These are phyloP conservation scores for Agaricus blazei DNA, from an alignment of 768 basidiomycete species.

Conservation along the genomic window DNA sequence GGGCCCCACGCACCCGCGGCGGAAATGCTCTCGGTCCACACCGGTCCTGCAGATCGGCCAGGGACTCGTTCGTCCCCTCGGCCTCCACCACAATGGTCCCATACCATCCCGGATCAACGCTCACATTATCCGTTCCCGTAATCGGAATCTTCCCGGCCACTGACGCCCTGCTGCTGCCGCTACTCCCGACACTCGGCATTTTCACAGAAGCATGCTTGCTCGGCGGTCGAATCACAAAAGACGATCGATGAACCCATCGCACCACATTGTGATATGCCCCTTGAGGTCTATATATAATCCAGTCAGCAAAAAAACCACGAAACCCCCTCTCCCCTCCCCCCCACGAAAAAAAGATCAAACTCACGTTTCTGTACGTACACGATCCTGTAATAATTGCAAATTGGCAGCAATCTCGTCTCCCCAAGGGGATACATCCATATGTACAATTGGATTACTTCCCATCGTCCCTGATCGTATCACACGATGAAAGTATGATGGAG, in stretches of 20 bases:
- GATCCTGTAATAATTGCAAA: conserved; percentile 72
- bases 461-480: conserved; percentile 62
- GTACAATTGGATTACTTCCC: conserved; percentile 56
- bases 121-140: conserved; percentile 47
- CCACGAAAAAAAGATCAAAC: conserved; percentile 21
- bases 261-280: conserved; percentile 77
- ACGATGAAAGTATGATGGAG: conserved; percentile 87
- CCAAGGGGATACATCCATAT: conserved; percentile 76
- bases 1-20: conserved; percentile 41
- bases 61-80: conserved; percentile 82
- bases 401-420: conserved; percentile 71
- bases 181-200: background rate
- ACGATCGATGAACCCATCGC: conserved; percentile 80
- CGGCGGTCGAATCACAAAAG: conserved; percentile 60
- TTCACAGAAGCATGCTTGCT: conserved; percentile 11
- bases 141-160: conserved; percentile 39
- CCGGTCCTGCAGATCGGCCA: conserved; percentile 70
- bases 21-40: conserved; percentile 69
- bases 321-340: too few relatives aligned
- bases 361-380: conserved; percentile 76
- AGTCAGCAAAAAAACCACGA: background rate
- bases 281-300: conserved; percentile 53
- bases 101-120: conserved; percentile 77
- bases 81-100: conserved; percentile 81
- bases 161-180: background rate